Percentiles rank a stretch among this genome's conserved stretches.
Evolutionary conservation across 805 yeast genomes (phyloP).

Genomic region (Starmerella cellae): DNA sequence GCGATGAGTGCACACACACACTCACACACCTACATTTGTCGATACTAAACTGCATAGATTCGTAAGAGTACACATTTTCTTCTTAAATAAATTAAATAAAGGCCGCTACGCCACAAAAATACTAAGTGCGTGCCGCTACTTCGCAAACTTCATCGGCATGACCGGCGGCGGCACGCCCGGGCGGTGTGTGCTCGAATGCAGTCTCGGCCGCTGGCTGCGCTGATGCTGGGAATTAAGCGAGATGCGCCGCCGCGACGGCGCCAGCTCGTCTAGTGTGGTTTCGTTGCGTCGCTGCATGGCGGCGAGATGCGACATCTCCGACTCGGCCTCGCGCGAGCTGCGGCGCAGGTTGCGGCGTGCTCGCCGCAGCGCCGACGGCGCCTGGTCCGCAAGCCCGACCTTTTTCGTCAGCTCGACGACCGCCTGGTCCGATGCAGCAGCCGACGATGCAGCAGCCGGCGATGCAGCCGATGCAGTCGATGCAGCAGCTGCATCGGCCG

Average conservation of each 20-base stretch:
- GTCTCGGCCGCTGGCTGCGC: too few relatives aligned
- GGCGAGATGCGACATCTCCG: background rate
- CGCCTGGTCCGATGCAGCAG: background rate
- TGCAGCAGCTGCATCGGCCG: too few relatives aligned
- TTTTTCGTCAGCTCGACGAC: background rate
- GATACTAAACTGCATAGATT: background rate
- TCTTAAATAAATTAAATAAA: background rate
- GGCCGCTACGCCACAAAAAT: too few relatives aligned
- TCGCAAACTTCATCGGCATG: constrained; percentile 1
- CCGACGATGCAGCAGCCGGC: background rate
- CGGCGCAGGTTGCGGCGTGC: background rate
- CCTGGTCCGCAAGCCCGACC: background rate
- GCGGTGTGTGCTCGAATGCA: background rate
- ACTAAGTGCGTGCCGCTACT: background rate
- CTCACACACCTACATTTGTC: background rate
- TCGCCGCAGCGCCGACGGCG: background rate
- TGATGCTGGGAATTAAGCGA: background rate
- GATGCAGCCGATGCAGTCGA: too few relatives aligned
- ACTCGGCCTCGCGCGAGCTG: too few relatives aligned
- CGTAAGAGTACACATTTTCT: background rate
- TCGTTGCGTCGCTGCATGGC: background rate
- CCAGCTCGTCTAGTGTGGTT: background rate
- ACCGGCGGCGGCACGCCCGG: constrained; percentile 12
- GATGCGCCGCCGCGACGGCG: background rate
- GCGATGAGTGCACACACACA: background rate